These are phyloP conservation scores for Sporothrix schenckii DNA, from an alignment of 2,329 filamentous ascomycete species.

Conservation along the genomic window DNA sequence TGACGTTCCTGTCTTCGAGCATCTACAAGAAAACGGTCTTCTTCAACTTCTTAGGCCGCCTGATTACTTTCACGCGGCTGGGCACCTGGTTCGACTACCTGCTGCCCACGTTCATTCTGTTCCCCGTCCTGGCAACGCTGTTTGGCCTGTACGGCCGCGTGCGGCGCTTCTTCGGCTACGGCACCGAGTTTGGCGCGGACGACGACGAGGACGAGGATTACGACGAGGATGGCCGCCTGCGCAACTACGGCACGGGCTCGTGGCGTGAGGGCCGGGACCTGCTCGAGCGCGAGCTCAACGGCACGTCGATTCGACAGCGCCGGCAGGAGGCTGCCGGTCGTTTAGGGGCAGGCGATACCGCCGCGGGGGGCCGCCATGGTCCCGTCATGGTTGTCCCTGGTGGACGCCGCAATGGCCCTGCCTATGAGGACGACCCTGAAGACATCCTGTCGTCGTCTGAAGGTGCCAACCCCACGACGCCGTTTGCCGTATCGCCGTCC, in stretches of 20 bases:
- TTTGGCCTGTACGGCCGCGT: slow-evolving; percentile 89
- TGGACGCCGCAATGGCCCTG: slow-evolving; percentile 48
- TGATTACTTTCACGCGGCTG: slow-evolving; percentile 80
- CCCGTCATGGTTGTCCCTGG: slow-evolving; percentile 41
- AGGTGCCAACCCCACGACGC: slow-evolving; percentile 47
- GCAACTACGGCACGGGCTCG: slow-evolving; percentile 71
- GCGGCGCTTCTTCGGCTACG: slow-evolving; percentile 73
- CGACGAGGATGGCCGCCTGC: slow-evolving; percentile 58
- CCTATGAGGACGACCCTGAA: slow-evolving; percentile 29
- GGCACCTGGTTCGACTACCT: slow-evolving; percentile 83
- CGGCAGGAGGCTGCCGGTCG: slow-evolving; percentile 48
- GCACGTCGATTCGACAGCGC: slow-evolving; percentile 58
- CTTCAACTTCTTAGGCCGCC: slow-evolving; percentile 79
- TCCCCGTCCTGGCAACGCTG: slow-evolving; percentile 81
- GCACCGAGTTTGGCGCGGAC: slow-evolving; percentile 75
- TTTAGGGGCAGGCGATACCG: slow-evolving; percentile 35
- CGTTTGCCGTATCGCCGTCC: slow-evolving; percentile 49
- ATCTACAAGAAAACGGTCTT: slow-evolving; percentile 81
- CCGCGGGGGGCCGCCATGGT: slow-evolving; percentile 39
- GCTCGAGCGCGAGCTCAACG: slow-evolving; percentile 81
- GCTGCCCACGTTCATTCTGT: slow-evolving; percentile 83
- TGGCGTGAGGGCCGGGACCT: slow-evolving; percentile 92
- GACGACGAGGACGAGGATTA: slow-evolving; percentile 71
- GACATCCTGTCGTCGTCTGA: slow-evolving; percentile 14
- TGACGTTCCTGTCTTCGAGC: slow-evolving; percentile 77